These are phyloP conservation scores for Anthoceros angustus DNA, from an alignment of 225 moss, liverwort and hornwort species.

Conservation along the genomic window DNA sequence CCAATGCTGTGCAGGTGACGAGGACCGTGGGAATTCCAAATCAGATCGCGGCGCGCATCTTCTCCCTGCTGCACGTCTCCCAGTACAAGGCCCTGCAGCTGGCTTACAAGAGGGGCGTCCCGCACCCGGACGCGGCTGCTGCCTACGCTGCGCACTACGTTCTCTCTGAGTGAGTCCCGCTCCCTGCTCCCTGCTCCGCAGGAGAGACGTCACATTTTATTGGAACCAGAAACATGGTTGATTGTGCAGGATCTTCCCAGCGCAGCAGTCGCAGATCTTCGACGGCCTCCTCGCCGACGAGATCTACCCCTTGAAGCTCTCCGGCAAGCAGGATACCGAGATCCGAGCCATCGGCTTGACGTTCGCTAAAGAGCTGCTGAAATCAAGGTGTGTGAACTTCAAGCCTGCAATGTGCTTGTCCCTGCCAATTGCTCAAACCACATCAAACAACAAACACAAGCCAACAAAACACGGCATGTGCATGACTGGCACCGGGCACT, in stretches of 20 bases:
- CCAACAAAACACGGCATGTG: too few relatives aligned
- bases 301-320: background rate
- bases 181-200: background rate
- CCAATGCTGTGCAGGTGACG: background rate
- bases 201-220: background rate
- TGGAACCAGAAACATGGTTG: too few relatives aligned
- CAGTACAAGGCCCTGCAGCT: conserved; percentile 67
- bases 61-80: conserved; percentile 36
- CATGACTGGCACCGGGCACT: too few relatives aligned
- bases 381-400: too few relatives aligned
- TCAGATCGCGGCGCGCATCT: conserved; percentile 50
- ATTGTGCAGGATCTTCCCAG: background rate
- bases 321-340: background rate
- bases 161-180: background rate
- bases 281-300: background rate
- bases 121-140: conserved; percentile 48
- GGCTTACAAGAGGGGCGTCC: conserved; percentile 17
- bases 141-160: conserved; percentile 3
- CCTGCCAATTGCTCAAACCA: too few relatives aligned
- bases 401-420: too few relatives aligned
- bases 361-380: background rate
- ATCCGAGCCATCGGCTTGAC: background rate
- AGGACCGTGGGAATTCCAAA: conserved; percentile 48
- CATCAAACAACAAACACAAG: too few relatives aligned
- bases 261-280: background rate